Base-by-base conservation (phyloP, 2,329 filamentous ascomycete species). In the Hypoxylon sp. region DNA sequence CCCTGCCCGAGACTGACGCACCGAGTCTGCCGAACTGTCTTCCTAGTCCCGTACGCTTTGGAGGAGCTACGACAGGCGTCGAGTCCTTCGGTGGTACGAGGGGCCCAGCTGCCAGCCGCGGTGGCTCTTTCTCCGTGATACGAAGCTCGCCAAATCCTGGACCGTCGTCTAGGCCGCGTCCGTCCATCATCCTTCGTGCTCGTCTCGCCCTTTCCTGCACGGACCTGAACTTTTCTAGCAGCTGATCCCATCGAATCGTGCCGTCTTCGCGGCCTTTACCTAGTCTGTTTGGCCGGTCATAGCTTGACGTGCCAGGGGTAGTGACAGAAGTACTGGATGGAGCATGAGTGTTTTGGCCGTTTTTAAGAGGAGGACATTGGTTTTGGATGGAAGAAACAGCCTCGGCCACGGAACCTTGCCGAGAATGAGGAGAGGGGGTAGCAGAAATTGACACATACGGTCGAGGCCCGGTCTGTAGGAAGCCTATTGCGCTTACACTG, bases 401-500 rank as follows among this genome's bases (percentile, higher is more conserved):
- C 62, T 75, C 71, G 58, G 70, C 67, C 50, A 74, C 66, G 58
- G 69, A 73, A 57, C 71, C 67, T 68, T 72, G 71, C 62, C 73
- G 68, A 49, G 65, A 63, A 52, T 69, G 69, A 56, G 66, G 70
- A 63, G 72, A 66, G 61, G 68, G 45, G 18, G 55, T 49, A 62
- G 67, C 58, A 65, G 64, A 66, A 67, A 67, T 69, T 60, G 49
- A 52, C 55, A 87, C 88, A 77, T 88, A 95, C 91, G 85, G 83
- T 83, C 91, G 78, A 49, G 83, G 90, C 62, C 88, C 88, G 65
- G 90, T 89, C 72, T 98, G 94, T 60, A 99, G 80, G 74, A 97
- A 96, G 38, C 94, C 95, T 72, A 99, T 98, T 48, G 95, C 93
- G 78, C 91, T 96, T 66, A 99, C 95, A 75, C 91, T 97, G 75